Base-by-base conservation (phyloP, 2,329 filamentous ascomycete genomes). In the Macrophomina phaseolina region DNA sequence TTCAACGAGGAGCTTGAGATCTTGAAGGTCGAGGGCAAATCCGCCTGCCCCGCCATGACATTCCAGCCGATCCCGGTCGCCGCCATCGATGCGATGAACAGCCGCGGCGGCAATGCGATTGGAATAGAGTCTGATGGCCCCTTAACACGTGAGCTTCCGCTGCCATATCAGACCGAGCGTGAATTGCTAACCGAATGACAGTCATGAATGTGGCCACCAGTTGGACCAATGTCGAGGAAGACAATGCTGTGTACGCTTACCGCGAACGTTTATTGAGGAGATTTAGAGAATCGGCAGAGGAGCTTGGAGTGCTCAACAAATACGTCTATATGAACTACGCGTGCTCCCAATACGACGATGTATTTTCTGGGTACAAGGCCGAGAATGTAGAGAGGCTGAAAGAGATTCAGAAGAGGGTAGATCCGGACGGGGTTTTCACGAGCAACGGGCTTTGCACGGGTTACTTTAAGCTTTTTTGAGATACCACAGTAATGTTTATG, bases 331-430 rank as follows among this genome's bases (percentile, higher is more conserved):
- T 67, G 36, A 65, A 67, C 28, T 67, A 67, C 18, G 65, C 60
- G 14, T 32, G 36, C 23, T 28, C 40, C 18, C 23, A 38, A 16
- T 23, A 16, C 8, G 61, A 67, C 16, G 68, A 74, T 34, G 70
- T 70, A 4, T 67, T 76, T 1, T 42, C 66, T 4, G 68, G 71
- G 14, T 75, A 75, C 49, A 73, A 70, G 1, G 52, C 53, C 1
- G 70, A 69, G 40, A 69, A 67, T 56, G 34, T 69, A 36, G n/a
- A 51, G 60, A 65, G 49, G 45, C 8, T 71, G 18, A 65, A 60
- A 49, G 38, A 56, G 9, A 58, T 69, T 14, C 55, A 61, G 23
- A 52, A 34, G 53, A 65, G 58, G 34, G 68, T 68, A 51, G 70
- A 71, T 55, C 69, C 73, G 5, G 30, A 28, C 3, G 69, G 68